phyloP scores from a whole-genome alignment of 2,329 filamentous ascomycete genomes.

The Chrysosporium queenslandicum region DNA sequence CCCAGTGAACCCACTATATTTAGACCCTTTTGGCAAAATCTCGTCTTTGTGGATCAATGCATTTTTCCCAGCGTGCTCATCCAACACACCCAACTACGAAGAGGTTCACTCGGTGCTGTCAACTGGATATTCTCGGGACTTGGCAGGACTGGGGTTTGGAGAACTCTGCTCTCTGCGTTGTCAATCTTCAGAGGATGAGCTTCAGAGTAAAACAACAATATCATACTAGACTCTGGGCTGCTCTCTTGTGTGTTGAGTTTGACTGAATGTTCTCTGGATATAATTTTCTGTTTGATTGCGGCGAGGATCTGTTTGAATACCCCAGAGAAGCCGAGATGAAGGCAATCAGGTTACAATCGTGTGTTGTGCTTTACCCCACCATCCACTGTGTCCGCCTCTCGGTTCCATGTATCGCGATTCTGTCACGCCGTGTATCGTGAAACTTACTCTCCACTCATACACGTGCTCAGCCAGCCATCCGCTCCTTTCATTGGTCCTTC shows the following conservation, averaged over 20 bases:
- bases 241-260: too few species aligned
- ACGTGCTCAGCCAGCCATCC: background rate
- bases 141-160: background rate
- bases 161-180: background rate
- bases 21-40: too few species aligned
- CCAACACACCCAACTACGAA: too few species aligned
- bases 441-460: background rate
- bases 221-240: too few species aligned
- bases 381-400: background rate
- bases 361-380: background rate
- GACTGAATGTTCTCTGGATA: background rate
- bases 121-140: slow-evolving; percentile 3
- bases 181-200: too few species aligned
- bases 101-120: background rate
- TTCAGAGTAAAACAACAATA: too few species aligned
- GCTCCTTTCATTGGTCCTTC: background rate
- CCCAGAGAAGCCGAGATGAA: background rate
- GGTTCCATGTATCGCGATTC: background rate
- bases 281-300: background rate
- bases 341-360: background rate
- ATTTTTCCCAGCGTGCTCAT: too few species aligned
- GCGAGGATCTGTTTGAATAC: background rate
- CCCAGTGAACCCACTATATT: too few species aligned
- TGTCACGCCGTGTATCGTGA: slow-evolving; percentile 1
- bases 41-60: too few species aligned